Evolutionary conservation across 148 eudicot species (phyloP).

Genomic region (Camellia japonica): DNA sequence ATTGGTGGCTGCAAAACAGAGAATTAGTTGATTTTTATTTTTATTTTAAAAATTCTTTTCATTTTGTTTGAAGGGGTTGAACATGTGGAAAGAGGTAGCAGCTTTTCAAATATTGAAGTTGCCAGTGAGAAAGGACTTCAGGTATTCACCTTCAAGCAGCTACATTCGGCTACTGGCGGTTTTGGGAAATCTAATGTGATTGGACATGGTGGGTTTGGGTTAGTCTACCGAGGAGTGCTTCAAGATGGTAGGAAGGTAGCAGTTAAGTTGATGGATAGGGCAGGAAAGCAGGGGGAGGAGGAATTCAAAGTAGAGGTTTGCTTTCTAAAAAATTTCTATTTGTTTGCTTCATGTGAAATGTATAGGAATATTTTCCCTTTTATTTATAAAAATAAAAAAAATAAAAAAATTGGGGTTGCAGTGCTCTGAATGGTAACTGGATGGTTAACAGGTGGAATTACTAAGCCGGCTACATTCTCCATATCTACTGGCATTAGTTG

Average conservation of each 20-base stretch:
- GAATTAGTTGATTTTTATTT: slow-evolving; percentile 3
- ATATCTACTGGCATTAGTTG: slow-evolving; percentile 72
- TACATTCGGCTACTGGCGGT: slow-evolving; percentile 82
- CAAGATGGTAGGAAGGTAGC: slow-evolving; percentile 86
- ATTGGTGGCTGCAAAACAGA: not conserved
- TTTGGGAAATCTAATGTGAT: slow-evolving; percentile 86
- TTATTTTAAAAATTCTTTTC: slow-evolving; percentile 16
- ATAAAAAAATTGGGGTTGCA: too few relatives aligned
- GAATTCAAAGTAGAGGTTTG: slow-evolving; percentile 91
- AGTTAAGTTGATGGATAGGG: slow-evolving; percentile 82
- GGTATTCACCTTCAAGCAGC: slow-evolving; percentile 80
- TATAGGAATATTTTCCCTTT: slow-evolving; percentile 3
- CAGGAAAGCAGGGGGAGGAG: slow-evolving; percentile 94
- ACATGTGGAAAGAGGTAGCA: slow-evolving; percentile 46
- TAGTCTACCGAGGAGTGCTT: slow-evolving; percentile 82
- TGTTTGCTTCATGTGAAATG: not conserved
- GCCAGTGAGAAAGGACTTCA: slow-evolving; percentile 69
- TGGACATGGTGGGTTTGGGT: slow-evolving; percentile 93
- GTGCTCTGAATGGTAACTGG: slow-evolving; percentile 12
- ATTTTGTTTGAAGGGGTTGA: slow-evolving; percentile 43
- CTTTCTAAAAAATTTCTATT: not conserved
- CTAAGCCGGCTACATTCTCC: slow-evolving; percentile 77
- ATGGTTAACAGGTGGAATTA: slow-evolving; percentile 67
- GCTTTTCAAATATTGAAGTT: slow-evolving; percentile 41
- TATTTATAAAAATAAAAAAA: not conserved